A percentile compares a stretch with the other conserved stretches of the same genome.
These are phyloP conservation scores for Globisporangium nunn DNA, from an alignment of 352 stramenopile species.

Conservation along the genomic window DNA sequence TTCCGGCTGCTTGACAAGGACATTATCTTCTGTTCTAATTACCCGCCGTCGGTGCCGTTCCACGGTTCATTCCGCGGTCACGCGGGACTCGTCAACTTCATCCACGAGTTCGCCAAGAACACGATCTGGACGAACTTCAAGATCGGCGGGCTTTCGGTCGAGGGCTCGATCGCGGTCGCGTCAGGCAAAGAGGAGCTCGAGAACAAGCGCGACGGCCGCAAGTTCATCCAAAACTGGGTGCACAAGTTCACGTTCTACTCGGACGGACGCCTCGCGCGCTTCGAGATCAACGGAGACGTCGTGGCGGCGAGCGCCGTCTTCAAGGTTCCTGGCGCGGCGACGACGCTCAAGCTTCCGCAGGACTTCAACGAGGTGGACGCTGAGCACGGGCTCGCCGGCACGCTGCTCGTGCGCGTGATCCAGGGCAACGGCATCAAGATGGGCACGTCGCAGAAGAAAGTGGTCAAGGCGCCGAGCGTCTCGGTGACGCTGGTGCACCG, in stretches of 20 bases:
- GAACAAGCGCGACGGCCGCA: slow-evolving; percentile 74
- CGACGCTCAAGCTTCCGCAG: slow-evolving; percentile 81
- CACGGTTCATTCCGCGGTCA: slow-evolving; percentile 76
- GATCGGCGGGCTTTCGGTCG: slow-evolving; percentile 74
- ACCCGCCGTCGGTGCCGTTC: slow-evolving; percentile 83
- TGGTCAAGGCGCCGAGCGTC: slow-evolving; percentile 60
- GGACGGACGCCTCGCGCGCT: slow-evolving; percentile 72
- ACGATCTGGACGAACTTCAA: slow-evolving; percentile 86
- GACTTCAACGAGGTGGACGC: slow-evolving; percentile 86
- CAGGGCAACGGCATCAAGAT: slow-evolving; percentile 76
- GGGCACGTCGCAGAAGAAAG: slow-evolving; percentile 56
- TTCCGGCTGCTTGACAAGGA: slow-evolving; percentile 82
- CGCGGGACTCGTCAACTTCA: slow-evolving; percentile 62
- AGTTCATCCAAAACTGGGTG: slow-evolving; percentile 88
- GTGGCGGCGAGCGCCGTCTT: slow-evolving; percentile 82
- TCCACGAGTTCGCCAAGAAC: slow-evolving; percentile 74
- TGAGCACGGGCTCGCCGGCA: slow-evolving; percentile 60
- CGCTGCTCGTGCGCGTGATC: slow-evolving; percentile 71
- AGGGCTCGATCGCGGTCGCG: slow-evolving; percentile 77
- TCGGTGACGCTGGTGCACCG: slow-evolving; percentile 51
- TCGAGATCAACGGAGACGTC: slow-evolving; percentile 86
- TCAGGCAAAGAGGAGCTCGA: slow-evolving; percentile 83
- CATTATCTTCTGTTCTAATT: slow-evolving; percentile 86
- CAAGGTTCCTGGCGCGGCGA: slow-evolving; percentile 77
- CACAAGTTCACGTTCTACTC: slow-evolving; percentile 88